Evolutionary conservation across 345 rosid genomes (phyloP), one percentile per base, ranked within the genome.

Genomic region (Euphorbia lathyris): DNA sequence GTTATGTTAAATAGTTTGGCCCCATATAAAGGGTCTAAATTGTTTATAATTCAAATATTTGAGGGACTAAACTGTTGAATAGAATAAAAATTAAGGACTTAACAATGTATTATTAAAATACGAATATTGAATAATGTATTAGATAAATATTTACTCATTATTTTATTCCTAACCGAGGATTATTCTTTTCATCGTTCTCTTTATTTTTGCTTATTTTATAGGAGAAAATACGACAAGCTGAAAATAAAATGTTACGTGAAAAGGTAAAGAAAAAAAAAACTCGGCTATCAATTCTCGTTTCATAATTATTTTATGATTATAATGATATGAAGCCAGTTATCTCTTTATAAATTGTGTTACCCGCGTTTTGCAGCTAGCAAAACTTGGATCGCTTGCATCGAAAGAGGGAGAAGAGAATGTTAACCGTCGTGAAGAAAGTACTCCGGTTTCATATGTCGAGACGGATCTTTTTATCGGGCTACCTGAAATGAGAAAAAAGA

Each of bases 391-490:
- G n/a, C n/a, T n/a, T n/a, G n/a, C n/a, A n/a, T n/a, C n/a, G 13
- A 68, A 30, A 40, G 64, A 8, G 16, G 27, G 1, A 0, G 58
- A 34, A 40, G 47, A 61, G 17, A 52, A 20, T 17, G 38, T 34
- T 7, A 1, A 10, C 13, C 23, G 26, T 12, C 3, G 3, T 14
- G 70, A 82, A 8, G 93, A 86, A 56, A 75, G 85, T 29, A 83
- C 77, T 68, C 84, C 91, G 25, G 74, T 75, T 69, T 90, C 92
- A 22, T 96, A 86, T 14, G 96, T 93, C 79, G 98, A 89, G 80
- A 93, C 98, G 0, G 93, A 87, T 56, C 56, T 93, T 79, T 87
- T 90, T 86, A 93, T 90, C 13, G 98, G 98, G 30, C 88, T 64
- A 26, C 97, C 97, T n/a, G 86, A 81, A 77, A 81, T 83, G 68